phyloP scores from a whole-genome alignment of 108 stramenopile genomes.

The Skeletonema potamos region DNA sequence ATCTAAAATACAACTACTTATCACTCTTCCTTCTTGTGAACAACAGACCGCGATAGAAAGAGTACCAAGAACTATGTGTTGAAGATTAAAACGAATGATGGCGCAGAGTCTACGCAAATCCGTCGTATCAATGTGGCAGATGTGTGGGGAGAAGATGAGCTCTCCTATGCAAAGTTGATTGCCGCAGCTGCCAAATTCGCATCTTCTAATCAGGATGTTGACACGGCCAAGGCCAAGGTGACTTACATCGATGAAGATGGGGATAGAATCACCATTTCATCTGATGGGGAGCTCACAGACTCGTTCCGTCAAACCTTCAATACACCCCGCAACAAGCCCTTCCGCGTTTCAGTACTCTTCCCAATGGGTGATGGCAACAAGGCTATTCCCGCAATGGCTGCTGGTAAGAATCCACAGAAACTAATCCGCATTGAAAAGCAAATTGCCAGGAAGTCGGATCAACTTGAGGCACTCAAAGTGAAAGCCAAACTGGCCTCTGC shows the following conservation, averaged over 20 bases:
- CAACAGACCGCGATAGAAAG: conserved; percentile 30
- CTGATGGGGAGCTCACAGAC: conserved; percentile 67
- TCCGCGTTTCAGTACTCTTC: conserved; percentile 44
- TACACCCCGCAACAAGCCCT: conserved; percentile 50
- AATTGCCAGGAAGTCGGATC: not conserved
- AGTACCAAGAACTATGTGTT: conserved; percentile 52
- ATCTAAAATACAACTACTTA: not conserved
- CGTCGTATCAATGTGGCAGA: conserved; percentile 63
- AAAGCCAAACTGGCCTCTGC: not conserved
- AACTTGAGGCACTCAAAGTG: not conserved
- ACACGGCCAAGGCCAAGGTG: conserved; percentile 17
- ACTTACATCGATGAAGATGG: conserved; percentile 80
- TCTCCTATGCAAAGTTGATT: conserved; percentile 61
- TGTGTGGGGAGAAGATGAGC: conserved; percentile 32
- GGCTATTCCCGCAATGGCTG: not conserved
- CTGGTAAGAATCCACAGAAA: conserved; percentile 10
- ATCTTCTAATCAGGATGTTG: conserved; percentile 2
- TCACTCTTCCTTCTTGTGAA: not conserved
- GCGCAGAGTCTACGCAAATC: conserved; percentile 62
- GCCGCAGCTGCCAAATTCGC: conserved; percentile 43
- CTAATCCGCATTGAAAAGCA: not conserved
- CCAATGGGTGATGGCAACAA: not conserved
- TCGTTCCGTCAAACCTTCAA: conserved; percentile 61
- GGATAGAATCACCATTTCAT: conserved; percentile 67
- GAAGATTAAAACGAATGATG: conserved; percentile 59